Base-by-base conservation (phyloP, 164 flowering plant species). In the Piper longum region DNA sequence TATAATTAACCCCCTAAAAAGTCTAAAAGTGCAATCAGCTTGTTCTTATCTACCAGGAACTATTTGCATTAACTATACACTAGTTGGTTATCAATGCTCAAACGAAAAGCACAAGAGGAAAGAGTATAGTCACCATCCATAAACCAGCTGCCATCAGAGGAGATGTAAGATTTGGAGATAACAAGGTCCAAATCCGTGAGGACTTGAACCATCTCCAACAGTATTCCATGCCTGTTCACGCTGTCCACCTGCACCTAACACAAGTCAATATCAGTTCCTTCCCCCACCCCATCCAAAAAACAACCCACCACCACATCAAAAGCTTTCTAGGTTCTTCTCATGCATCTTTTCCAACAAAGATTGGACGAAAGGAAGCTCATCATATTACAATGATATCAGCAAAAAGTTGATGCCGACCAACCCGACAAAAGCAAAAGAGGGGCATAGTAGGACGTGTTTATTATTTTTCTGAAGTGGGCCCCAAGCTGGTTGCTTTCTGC, bases 61-160 rank as follows among this genome's bases (percentile, higher is more conserved):
- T 48, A 14, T 2, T 48, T 48, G 11, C 52, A 48, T 48, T 14
- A 48, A 14, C 3, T 9, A 48, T 48, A 26, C 52, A 5, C 52
- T 48, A 48, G 11, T 48, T 26, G 36, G 3, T 5, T 26, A 2
- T 26, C 36, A 26, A 26, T 26, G 36, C 36, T 26, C 2, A 26
- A 0, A 26, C 36, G 36, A 26, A 26, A 26, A 26, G 36, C 36
- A 26, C 36, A 26, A 26, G 36, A 26, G 36, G 36, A 26, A 26
- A 17, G 43, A 59, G 4, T 48, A 43, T 5, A 78, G 83, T 75
- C 26, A 82, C 98, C 98, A 66, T 92, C 96, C 98, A 92, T 89
- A 79, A 88, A 76, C 97, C 97, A 92, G 61, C 89, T 84, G 63
- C 98, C 98, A 62, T 92, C 97, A 0, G 96, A 89, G 39, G 78